Evolutionary conservation across 805 yeast genomes (phyloP).

Genomic region (Lipomyces starkeyi): DNA sequence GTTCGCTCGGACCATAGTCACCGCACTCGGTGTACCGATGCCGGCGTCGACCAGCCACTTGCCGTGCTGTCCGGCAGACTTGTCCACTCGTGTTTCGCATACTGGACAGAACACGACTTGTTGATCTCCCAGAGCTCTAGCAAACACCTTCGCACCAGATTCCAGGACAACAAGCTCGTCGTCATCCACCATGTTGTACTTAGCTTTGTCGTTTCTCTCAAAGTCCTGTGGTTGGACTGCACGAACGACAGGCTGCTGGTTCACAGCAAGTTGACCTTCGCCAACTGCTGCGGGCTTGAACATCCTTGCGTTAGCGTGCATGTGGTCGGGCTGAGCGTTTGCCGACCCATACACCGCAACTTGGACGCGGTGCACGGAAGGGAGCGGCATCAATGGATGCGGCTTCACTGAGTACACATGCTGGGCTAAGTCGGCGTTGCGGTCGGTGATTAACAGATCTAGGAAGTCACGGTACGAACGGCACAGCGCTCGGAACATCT

Average conservation of each 20-base stretch:
- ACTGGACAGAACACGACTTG: constrained; percentile 15
- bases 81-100: constrained; percentile 7
- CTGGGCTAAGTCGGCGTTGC: neutral
- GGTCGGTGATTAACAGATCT: neutral
- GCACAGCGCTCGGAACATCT: neutral
- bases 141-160: constrained; percentile 2
- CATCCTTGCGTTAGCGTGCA: neutral
- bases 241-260: neutral
- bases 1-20: neutral
- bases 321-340: neutral
- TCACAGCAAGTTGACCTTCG: neutral
- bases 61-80: neutral
- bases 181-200: constrained; percentile 7
- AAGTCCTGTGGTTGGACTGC: neutral
- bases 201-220: neutral
- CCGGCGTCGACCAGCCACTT: neutral
- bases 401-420: constrained; percentile 8
- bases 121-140: constrained; percentile 1
- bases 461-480: neutral
- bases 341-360: neutral
- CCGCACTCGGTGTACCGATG: constrained; percentile 10
- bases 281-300: neutral
- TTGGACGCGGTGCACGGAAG: neutral
- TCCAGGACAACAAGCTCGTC: constrained; percentile 9
- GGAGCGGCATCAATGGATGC: neutral